Conservation (phyloP, 805 yeast genomes). For the Candida ascalaphidarum region DNA sequence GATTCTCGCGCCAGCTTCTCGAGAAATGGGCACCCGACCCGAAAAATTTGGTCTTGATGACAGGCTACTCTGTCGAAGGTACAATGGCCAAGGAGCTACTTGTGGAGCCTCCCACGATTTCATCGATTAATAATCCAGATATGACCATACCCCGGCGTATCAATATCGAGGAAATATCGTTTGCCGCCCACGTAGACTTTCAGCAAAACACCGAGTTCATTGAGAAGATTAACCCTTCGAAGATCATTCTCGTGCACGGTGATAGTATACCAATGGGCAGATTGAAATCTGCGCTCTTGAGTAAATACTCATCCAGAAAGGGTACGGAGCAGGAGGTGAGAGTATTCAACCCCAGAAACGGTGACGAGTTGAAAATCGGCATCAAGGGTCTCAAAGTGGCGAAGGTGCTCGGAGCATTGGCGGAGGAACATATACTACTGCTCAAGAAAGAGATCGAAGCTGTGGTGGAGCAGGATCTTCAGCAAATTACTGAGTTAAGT, state of each 20-base stretch:
- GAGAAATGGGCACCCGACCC: conserved; percentile 98
- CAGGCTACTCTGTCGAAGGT: conserved; percentile 98
- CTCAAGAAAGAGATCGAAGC: conserved; percentile 48
- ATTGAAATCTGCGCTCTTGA: conserved; percentile 81
- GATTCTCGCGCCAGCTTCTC: conserved; percentile 81
- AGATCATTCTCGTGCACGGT: conserved; percentile 91
- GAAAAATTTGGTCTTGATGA: conserved; percentile 74
- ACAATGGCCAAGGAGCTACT: conserved; percentile 90
- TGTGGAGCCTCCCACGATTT: conserved; percentile 86
- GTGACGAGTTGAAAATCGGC: conserved; percentile 67
- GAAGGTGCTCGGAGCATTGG: conserved; percentile 51
- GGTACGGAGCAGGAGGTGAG: conserved; percentile 86
- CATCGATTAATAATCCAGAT: conserved; percentile 75
- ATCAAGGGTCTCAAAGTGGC: conserved; percentile 84
- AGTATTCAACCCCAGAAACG: conserved; percentile 87
- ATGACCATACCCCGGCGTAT: conserved; percentile 79
- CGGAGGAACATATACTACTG: conserved; percentile 30
- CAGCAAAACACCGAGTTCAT: conserved; percentile 89
- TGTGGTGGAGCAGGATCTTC: conserved; percentile 42
- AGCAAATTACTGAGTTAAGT: too few species aligned
- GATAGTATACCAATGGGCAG: conserved; percentile 99
- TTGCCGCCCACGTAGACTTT: conserved; percentile 99
- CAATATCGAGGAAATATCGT: conserved; percentile 85
- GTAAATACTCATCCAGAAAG: conserved; percentile 73
- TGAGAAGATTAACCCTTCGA: conserved; percentile 75